Conservation (phyloP, 1,284 basidiomycete genomes). For the Puccinia coronata region DNA sequence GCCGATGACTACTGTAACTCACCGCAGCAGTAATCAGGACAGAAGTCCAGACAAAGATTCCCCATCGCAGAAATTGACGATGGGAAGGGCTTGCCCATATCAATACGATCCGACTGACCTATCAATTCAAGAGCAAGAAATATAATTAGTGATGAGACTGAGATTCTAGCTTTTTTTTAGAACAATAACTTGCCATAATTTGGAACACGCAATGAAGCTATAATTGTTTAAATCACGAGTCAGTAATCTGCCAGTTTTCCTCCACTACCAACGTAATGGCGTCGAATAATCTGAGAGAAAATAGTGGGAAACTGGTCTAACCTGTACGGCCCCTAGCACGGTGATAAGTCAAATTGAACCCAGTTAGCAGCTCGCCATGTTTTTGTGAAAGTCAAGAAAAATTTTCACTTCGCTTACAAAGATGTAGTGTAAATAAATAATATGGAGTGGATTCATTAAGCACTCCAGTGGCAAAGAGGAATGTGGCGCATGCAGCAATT, state of each 20-base stretch:
- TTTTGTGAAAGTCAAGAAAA: background rate
- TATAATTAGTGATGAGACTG: background rate
- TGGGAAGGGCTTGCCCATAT: background rate
- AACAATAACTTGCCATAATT: conserved; percentile 3
- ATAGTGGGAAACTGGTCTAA: no score
- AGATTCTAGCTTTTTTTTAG: background rate
- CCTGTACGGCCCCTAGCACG: conserved; percentile 1
- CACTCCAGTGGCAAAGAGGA: background rate
- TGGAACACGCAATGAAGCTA: conserved; percentile 16
- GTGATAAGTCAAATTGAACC: no score
- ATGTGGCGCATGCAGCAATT: background rate
- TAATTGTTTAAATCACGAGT: background rate
- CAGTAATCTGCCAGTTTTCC: background rate
- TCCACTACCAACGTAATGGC: no score
- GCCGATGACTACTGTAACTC: no score
- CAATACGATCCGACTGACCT: conserved; percentile 7
- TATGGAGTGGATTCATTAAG: background rate
- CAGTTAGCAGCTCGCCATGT: no score
- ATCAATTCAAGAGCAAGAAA: no score
- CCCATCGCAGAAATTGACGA: background rate
- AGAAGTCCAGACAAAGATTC: background rate
- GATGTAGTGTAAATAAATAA: background rate
- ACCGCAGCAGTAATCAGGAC: background rate
- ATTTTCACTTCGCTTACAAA: background rate
- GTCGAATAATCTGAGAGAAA: no score